Percentiles rank a stretch among this genome's conserved stretches.
These are phyloP conservation scores for Leptographium flavum DNA, from an alignment of 2,329 filamentous ascomycete species.

Conservation along the genomic window DNA sequence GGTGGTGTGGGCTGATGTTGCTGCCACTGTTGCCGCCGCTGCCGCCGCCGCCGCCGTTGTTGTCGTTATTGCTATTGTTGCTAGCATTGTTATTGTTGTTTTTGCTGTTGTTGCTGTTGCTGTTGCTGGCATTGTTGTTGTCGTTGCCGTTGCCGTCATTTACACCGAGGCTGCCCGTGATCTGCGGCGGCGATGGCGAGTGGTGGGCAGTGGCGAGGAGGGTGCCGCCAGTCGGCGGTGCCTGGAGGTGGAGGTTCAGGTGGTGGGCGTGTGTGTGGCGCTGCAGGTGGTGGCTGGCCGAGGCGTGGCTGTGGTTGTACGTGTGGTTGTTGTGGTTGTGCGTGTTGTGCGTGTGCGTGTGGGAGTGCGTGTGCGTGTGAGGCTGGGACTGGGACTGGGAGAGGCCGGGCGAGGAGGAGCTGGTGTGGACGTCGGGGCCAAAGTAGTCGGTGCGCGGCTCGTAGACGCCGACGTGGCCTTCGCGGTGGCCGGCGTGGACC, in stretches of 20 bases:
- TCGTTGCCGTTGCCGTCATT: conserved; percentile 16
- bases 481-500: background rate
- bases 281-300: conserved; percentile 1
- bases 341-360: background rate
- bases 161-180: background rate
- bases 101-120: conserved; percentile 18
- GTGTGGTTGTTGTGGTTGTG: conserved; percentile 16
- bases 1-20: conserved; percentile 18
- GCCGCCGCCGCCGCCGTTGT: conserved; percentile 13
- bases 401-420: background rate
- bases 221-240: background rate
- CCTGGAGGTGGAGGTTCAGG: background rate
- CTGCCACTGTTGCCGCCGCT: conserved; percentile 14
- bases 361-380: background rate
- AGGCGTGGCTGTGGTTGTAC: conserved; percentile 13
- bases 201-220: background rate
- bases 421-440: conserved; percentile 36
- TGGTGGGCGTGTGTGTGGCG: background rate
- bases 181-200: background rate
- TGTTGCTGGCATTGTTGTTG: conserved; percentile 16
- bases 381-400: no score
- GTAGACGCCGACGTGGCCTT: background rate
- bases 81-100: no score
- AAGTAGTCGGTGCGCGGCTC: conserved; percentile 70
- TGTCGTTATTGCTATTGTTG: no score